Base-by-base conservation (phyloP, 2,329 filamentous ascomycete genomes). In the Camptophora hylomeconis region DNA sequence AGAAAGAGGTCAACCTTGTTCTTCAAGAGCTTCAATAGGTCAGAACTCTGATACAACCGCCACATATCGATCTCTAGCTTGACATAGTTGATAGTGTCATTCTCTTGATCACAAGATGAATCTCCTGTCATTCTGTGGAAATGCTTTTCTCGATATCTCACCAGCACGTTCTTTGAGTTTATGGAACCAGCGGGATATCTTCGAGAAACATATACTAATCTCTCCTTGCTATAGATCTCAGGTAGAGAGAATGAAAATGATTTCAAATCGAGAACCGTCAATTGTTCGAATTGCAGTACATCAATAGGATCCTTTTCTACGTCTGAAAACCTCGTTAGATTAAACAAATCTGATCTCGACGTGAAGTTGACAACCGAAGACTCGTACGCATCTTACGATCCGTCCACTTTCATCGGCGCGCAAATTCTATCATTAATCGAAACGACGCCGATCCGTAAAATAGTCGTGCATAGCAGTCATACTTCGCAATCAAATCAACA, bases 41-140 rank as follows among this genome's bases (percentile, higher is more conserved):
- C 53, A 51, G 52, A 58, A 53, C 60, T 63, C 58, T 63, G 67
- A 72, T 72, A 72, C 67, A 63, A 61, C 49, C 65, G 58, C 64
- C 67, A 65, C 46, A 72, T 39, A 72, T 48, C 33, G 45, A 64
- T 46, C 23, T 32, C 31, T 19, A 26, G 24, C 28, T 20, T 15
- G 25, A 22, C 23, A 17, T 33, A 20, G 24, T 35, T 4, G 22
- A 22, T 29, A 30, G 32, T 17, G 28, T 30, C 35, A 39, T 35
- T 40, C 38, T 44, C 38, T 30, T 26, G 36, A 40, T 47, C 45
- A 45, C 42, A 38, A 45, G 41, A 42, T 46, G 46, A 42, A 46
- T 47, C 51, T 50, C 36, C 45, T 38, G 19, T 33, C 36, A 42
- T 52, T 49, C 7, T 23, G 14, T 13, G 20, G 27, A 20, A 19